Conservation (phyloP, 2,329 filamentous ascomycete species). For the Fonsecaea pugnacius region DNA sequence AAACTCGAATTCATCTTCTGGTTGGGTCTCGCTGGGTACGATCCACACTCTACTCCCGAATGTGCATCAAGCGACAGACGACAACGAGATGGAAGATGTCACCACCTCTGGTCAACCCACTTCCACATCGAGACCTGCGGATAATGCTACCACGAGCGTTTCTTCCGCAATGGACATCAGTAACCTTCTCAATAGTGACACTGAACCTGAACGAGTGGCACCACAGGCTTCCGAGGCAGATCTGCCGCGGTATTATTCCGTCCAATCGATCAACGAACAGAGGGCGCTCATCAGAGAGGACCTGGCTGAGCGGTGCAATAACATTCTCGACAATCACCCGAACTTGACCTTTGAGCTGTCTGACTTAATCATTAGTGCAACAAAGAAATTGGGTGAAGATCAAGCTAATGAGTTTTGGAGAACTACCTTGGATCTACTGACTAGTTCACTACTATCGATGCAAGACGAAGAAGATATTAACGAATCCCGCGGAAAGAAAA, state of each 20-base stretch:
- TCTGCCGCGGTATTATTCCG: constrained; percentile 44
- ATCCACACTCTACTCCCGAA: constrained; percentile 24
- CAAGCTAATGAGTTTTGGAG: constrained; percentile 62
- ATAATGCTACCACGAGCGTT: not conserved
- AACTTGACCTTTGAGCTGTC: constrained; percentile 88
- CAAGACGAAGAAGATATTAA: constrained; percentile 64
- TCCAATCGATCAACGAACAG: constrained; percentile 79
- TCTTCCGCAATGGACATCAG: constrained; percentile 32
- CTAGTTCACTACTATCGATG: constrained; percentile 76
- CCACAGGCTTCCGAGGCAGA: constrained; percentile 8
- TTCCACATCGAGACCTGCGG: not conserved
- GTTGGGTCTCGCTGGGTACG: constrained; percentile 6
- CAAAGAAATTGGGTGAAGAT: constrained; percentile 64
- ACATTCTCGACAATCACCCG: constrained; percentile 85
- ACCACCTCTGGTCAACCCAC: not conserved
- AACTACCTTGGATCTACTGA: constrained; percentile 80
- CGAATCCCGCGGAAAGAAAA: constrained; percentile 64
- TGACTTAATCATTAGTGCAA: constrained; percentile 78
- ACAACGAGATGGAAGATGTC: constrained; percentile 30
- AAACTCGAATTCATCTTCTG: constrained; percentile 13
- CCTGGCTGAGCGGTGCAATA: constrained; percentile 85
- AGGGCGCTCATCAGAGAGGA: constrained; percentile 73
- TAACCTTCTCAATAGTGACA: constrained; percentile 33
- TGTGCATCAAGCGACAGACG: constrained; percentile 19
- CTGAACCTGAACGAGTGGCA: not conserved